Evolutionary conservation across 495 filamentous ascomycete species (phyloP), one percentile per base, ranked within the genome.

Genomic region (Aspergillus bertholletiae): DNA sequence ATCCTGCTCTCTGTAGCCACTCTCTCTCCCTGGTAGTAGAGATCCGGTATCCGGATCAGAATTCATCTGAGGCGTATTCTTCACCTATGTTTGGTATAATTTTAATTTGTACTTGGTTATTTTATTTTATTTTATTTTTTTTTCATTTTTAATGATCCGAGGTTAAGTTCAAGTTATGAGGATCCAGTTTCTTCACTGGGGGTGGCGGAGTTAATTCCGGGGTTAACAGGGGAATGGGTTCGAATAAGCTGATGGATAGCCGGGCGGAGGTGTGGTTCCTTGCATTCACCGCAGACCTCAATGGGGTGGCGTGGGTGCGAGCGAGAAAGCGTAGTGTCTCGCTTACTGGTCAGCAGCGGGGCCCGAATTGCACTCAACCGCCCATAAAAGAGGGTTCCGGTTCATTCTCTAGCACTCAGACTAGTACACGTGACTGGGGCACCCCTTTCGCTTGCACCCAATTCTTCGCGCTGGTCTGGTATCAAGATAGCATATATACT

Each of bases 361-460:
- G n/a, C 52, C 35, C 43, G 56, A 46, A 46, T 57, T 46, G 61
- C 61, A 60, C 52, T 54, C 49, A 49, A 49, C 24, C 22, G 24
- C 53, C 46, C 55, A 40, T 44, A 32, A 24, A 39, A 12, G 7
- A 20, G 45, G 21, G 37, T 59, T 59, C 65, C 69, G 66, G 64
- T 53, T 67, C 64, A 68, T 71, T 73, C 60, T 67, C 63, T 67
- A 63, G 67, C 66, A 71, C 70, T 59, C 66, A 69, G 28, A 46
- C 66, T 68, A 67, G 44, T 45, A 21, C 49, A 57, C 57, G 52
- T 51, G 35, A 57, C 54, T 5, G 20, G 23, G 30, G 47, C n/a
- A 56, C 65, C 61, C 61, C 62, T 69, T 56, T 67, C 67, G 70
- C 67, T 53, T 30, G 49, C 70, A 73, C 70, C 63, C 70, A 73